Evolutionary conservation across 495 filamentous ascomycete species (phyloP).

Genomic region (Hyaloscypha variabilis): DNA sequence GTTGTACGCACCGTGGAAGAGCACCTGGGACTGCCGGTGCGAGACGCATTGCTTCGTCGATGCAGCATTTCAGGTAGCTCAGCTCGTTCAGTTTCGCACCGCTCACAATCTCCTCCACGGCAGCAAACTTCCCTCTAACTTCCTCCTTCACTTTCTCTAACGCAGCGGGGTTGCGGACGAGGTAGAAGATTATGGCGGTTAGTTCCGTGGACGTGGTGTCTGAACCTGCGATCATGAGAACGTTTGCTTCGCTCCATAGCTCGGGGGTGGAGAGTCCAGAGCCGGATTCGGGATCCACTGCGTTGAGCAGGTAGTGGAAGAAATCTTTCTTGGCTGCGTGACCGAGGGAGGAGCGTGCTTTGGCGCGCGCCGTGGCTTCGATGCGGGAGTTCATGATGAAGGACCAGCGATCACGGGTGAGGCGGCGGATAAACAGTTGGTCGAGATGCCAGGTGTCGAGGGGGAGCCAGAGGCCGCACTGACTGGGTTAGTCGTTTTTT

Average conservation of each 20-base stretch:
- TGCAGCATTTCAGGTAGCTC: constrained; percentile 56
- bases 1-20: constrained; percentile 62
- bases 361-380: constrained; percentile 57
- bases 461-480: constrained; percentile 57
- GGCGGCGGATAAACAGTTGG: constrained; percentile 58
- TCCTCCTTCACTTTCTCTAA: constrained; percentile 52
- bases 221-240: constrained; percentile 63
- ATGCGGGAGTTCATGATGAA: constrained; percentile 60
- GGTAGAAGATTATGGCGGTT: constrained; percentile 66
- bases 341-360: constrained; percentile 56
- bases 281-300: constrained; percentile 62
- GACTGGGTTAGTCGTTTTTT: no score
- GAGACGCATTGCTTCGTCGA: constrained; percentile 75
- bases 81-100: constrained; percentile 33
- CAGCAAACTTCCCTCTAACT: constrained; percentile 49
- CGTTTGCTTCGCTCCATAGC: constrained; percentile 71
- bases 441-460: constrained; percentile 59
- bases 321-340: constrained; percentile 60
- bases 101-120: constrained; percentile 52
- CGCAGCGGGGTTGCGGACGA: constrained; percentile 56
- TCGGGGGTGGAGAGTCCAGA: constrained; percentile 66
- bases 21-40: constrained; percentile 64
- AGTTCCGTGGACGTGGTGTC: constrained; percentile 70
- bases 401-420: constrained; percentile 50
- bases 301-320: constrained; percentile 61